Percentiles rank a stretch among this genome's conserved stretches.
These are phyloP conservation scores for Capillidium heterosporum DNA, from an alignment of 371 early-diverging fungal genomes.

Conservation along the genomic window DNA sequence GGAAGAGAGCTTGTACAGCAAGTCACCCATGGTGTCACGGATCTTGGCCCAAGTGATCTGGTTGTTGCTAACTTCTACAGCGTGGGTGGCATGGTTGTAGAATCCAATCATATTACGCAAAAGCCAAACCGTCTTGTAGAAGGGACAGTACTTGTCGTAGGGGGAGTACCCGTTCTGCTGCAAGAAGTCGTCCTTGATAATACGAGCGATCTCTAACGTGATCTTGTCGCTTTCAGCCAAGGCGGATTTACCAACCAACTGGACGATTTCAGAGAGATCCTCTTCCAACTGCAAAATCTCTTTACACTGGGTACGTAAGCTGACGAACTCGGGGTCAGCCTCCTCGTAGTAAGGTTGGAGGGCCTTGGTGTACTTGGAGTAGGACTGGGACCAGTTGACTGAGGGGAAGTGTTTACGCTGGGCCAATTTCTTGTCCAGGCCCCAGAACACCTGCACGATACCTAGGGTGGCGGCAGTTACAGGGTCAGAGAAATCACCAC, in stretches of 20 bases:
- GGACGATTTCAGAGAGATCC: conserved; percentile 98
- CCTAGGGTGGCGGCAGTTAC: conserved; percentile 97
- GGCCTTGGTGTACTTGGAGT: conserved; percentile 97
- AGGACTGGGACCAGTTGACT: conserved; percentile 98
- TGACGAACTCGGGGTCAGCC: conserved; percentile 84
- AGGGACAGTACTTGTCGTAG: conserved; percentile 99
- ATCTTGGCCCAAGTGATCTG: conserved; percentile 93
- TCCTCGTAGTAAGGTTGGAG: conserved; percentile 93
- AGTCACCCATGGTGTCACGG: conserved; percentile 80
- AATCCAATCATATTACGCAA: conserved; percentile 95
- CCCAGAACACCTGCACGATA: conserved; percentile 99
- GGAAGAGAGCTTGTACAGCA: conserved; percentile 90
- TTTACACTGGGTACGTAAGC: conserved; percentile 82
- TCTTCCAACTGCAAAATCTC: conserved; percentile 99
- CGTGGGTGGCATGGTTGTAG: conserved; percentile 85
- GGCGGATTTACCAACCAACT: conserved; percentile 96
- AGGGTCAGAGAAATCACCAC: conserved; percentile 99
- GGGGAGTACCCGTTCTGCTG: conserved; percentile 99
- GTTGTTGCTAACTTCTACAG: conserved; percentile 77
- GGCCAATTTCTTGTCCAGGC: conserved; percentile 99
- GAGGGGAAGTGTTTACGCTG: conserved; percentile 99
- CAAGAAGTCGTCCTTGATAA: conserved; percentile 99
- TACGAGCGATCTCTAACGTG: conserved; percentile 91
- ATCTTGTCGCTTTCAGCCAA: conserved; percentile 98
- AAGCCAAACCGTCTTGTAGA: conserved; percentile 97